A percentile compares a stretch with the other conserved stretches of the same genome.
Evolutionary conservation across 108 stramenopile genomes (phyloP).

Genomic region (Cyclotella atomus): DNA sequence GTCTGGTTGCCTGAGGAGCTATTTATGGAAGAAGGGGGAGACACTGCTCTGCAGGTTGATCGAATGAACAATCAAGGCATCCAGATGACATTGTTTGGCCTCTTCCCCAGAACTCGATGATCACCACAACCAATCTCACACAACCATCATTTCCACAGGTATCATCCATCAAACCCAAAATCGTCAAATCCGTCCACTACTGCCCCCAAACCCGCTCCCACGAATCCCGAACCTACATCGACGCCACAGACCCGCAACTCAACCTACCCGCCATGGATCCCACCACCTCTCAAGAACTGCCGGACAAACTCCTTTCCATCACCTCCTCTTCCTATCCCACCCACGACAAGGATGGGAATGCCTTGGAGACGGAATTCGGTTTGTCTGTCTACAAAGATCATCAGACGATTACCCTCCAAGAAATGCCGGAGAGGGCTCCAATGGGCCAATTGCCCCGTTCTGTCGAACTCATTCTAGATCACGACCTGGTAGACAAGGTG

Average conservation of each 20-base stretch:
- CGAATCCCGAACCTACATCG: slow-evolving; percentile 87
- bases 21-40: no score
- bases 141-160: slow-evolving; percentile 42
- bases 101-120: not conserved
- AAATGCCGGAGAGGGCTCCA: slow-evolving; percentile 96
- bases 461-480: slow-evolving; percentile 91
- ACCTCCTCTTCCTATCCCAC: slow-evolving; percentile 92
- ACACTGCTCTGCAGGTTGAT: no score
- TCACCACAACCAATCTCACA: not conserved
- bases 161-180: slow-evolving; percentile 96
- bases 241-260: slow-evolving; percentile 95
- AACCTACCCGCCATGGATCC: slow-evolving; percentile 81
- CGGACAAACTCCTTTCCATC: slow-evolving; percentile 74
- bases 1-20: no score
- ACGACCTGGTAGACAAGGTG: slow-evolving; percentile 93
- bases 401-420: slow-evolving; percentile 96
- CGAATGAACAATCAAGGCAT: no score
- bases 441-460: slow-evolving; percentile 98
- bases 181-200: slow-evolving; percentile 96
- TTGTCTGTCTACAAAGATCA: slow-evolving; percentile 95
- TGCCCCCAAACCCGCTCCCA: slow-evolving; percentile 89
- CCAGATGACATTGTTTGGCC: no score
- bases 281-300: slow-evolving; percentile 66
- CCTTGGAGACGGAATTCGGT: slow-evolving; percentile 97
- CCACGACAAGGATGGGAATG: slow-evolving; percentile 89